Evolutionary conservation across 257 asterid genomes (phyloP), one percentile per base, ranked within the genome.

Genomic region (Solanum paucissectum): DNA sequence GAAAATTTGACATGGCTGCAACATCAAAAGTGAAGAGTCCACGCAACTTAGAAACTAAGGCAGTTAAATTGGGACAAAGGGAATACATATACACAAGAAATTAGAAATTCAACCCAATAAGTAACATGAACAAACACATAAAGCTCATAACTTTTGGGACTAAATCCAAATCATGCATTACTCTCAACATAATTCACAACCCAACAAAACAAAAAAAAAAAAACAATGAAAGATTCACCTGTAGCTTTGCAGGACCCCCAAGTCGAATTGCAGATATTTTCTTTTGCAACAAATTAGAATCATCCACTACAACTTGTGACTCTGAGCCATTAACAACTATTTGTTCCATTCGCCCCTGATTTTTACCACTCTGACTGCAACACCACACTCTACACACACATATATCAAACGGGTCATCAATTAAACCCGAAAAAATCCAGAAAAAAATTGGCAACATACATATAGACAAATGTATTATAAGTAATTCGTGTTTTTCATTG

Each of bases 241-340:
- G 99, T 86, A 96, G 95, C 84, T 94, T 94, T 33, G 95, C 87
- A 89, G 96, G 93, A 62, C 98, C 98, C 1, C 89, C 93, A 13
- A 87, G 87, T 60, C 91, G 92, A 89, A 95, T 91, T 6, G 98
- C 91, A 36, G 96, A 88, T 29, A 94, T 91, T 89, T 96, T 96
- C 86, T 52, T 76, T 86, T 87, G 95, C 87, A 96, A 95, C 87
- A 83, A 84, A 23, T 88, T 87, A 82, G 94, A 86, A 83, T 93
- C 93, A 27, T 89, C 94, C 83, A 95, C 95, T 88, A 95, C 91
- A 52, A 93, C 95, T 88, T 93, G 88, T 88, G 95, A 92, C 89
- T 93, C 88, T 88, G 95, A 93, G 25, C 94, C 95, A 88, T 90
- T 93, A 75, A 91, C 89, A 84, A 77, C 92, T 71, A 93, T 93